Evolutionary conservation across 208 protist species (phyloP).

Genomic region (Trypanosoma conorhini): DNA sequence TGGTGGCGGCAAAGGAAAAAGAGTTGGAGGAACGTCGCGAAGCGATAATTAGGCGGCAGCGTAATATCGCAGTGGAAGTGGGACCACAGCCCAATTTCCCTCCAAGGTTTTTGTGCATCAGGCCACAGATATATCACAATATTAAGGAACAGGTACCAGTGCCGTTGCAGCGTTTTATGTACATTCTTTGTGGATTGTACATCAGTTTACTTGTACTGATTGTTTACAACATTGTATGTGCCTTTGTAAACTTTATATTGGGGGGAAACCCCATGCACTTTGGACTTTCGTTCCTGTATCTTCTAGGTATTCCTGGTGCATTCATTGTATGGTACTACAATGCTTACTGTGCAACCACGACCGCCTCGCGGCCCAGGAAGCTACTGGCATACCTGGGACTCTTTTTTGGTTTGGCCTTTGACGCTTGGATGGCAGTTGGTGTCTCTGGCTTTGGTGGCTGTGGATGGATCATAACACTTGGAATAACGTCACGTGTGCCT

Average conservation of each 20-base stretch:
- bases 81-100: constrained; percentile 83
- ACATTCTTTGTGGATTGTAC: constrained; percentile 73
- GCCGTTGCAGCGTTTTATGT: constrained; percentile 77
- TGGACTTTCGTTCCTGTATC: constrained; percentile 83
- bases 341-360: constrained; percentile 51
- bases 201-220: constrained; percentile 65
- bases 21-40: constrained; percentile 55
- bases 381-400: constrained; percentile 63
- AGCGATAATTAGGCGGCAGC: constrained; percentile 38
- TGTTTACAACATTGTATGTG: constrained; percentile 73
- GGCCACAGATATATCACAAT: constrained; percentile 85
- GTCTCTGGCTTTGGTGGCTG: constrained; percentile 67
- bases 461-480: constrained; percentile 71
- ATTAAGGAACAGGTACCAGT: constrained; percentile 77
- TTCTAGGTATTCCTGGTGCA: constrained; percentile 76
- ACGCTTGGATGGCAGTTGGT: constrained; percentile 84
- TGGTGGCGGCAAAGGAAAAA: constrained; percentile 78
- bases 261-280: constrained; percentile 61
- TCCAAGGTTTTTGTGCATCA: constrained; percentile 79
- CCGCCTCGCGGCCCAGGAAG: constrained; percentile 42
- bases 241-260: constrained; percentile 54
- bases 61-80: constrained; percentile 25
- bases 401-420: constrained; percentile 59
- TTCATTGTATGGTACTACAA: constrained; percentile 89
- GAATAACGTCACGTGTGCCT: background rate